Conservation (phyloP, 331 rosid species). For the Rhamnella rubrinervis region DNA sequence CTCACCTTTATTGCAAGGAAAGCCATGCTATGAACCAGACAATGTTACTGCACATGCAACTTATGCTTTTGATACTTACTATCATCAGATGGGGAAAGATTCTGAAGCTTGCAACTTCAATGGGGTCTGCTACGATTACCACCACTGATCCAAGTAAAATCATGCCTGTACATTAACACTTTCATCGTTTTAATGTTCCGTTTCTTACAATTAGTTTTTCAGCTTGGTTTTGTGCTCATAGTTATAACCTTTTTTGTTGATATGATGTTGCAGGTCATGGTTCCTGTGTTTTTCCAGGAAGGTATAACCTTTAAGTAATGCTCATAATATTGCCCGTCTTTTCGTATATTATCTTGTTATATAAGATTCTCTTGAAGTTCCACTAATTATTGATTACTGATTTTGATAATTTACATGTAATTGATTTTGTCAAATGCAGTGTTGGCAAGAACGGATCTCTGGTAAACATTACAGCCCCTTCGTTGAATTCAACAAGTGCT, state of each 20-base stretch:
- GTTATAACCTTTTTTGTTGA: background rate
- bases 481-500: slow-evolving; percentile 61
- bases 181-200: background rate
- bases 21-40: slow-evolving; percentile 88
- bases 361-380: background rate
- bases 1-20: slow-evolving; percentile 66
- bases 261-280: slow-evolving; percentile 62
- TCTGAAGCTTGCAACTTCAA: slow-evolving; percentile 76
- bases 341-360: background rate
- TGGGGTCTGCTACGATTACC: slow-evolving; percentile 82
- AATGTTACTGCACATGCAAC: slow-evolving; percentile 72
- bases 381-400: background rate
- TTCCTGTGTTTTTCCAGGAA: slow-evolving; percentile 67
- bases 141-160: slow-evolving; percentile 89
- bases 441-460: slow-evolving; percentile 56
- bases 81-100: slow-evolving; percentile 66
- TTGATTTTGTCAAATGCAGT: slow-evolving; percentile 45
- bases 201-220: background rate
- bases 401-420: background rate
- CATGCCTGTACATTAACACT: background rate
- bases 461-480: slow-evolving; percentile 62
- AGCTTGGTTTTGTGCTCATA: background rate
- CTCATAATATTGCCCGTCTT: background rate
- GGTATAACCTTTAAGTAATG: slow-evolving; percentile 33
- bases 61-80: slow-evolving; percentile 76